Evolutionary conservation across 345 rosid species (phyloP).

Genomic region (Ricinus communis): DNA sequence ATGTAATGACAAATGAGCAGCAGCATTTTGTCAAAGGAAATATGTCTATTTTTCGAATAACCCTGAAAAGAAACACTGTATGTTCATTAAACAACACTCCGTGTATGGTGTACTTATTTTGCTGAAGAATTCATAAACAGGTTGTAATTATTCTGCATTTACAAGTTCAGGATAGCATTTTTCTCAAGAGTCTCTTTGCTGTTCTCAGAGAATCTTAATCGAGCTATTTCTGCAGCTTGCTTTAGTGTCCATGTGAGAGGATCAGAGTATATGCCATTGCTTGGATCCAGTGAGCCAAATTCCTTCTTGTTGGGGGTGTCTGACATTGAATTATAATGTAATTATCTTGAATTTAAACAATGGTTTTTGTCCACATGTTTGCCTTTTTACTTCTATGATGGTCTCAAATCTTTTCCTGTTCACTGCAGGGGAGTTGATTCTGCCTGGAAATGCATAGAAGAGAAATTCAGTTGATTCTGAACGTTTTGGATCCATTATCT

Average conservation of each 20-base stretch:
- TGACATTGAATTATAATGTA: conserved; percentile 50
- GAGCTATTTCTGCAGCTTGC: conserved; percentile 61
- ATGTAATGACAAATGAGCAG: too few relatives aligned
- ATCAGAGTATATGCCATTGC: conserved; percentile 66
- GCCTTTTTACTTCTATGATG: neutral
- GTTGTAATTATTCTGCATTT: neutral
- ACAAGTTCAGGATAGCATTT: neutral
- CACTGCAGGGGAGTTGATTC: neutral
- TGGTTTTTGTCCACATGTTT: neutral
- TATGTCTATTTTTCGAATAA: neutral
- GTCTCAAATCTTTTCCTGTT: neutral
- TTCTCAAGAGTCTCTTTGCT: neutral
- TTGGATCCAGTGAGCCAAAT: conserved; percentile 57
- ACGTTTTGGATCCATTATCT: too few relatives aligned
- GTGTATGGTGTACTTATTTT: neutral
- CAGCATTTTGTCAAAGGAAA: neutral
- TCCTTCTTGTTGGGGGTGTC: conserved; percentile 50
- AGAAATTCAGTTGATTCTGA: too few relatives aligned
- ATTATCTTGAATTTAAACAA: conserved; percentile 29
- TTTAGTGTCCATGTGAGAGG: conserved; percentile 83
- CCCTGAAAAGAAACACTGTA: neutral
- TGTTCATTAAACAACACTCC: neutral
- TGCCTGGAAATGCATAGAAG: neutral
- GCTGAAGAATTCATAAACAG: too few relatives aligned
- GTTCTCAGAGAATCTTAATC: conserved; percentile 15